Conservation (phyloP, 2,329 filamentous ascomycete genomes). For the Fusarium solani-melongenae region DNA sequence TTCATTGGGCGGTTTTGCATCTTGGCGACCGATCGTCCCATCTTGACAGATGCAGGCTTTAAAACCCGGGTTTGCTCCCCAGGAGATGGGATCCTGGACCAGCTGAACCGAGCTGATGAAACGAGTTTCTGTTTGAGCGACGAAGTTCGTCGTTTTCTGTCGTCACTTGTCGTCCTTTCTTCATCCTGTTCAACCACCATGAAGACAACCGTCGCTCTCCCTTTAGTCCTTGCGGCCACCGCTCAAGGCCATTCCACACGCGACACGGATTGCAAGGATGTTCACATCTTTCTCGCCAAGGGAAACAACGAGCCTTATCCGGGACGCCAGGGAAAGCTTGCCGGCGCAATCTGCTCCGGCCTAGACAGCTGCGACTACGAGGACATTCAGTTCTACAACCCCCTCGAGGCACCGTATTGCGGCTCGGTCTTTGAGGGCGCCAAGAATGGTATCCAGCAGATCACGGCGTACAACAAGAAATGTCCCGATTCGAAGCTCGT, state of each 20-base stretch:
- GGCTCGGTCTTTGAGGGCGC: slow-evolving; percentile 51
- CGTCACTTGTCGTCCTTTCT: neutral
- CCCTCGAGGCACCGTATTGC: slow-evolving; percentile 47
- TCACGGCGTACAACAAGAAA: slow-evolving; percentile 52
- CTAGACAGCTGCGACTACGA: slow-evolving; percentile 46
- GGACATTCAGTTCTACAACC: slow-evolving; percentile 48
- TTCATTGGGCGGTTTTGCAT: neutral
- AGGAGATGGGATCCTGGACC: neutral
- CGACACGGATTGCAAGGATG: slow-evolving; percentile 37
- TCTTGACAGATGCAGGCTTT: neutral
- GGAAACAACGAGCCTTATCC: slow-evolving; percentile 48
- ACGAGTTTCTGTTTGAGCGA: neutral
- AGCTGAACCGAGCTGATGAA: neutral
- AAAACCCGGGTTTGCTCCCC: neutral
- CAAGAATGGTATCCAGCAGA: slow-evolving; percentile 49
- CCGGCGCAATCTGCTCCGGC: slow-evolving; percentile 42
- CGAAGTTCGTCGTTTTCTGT: neutral
- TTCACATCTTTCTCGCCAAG: slow-evolving; percentile 45
- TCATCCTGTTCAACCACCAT: slow-evolving; percentile 1
- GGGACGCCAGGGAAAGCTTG: slow-evolving; percentile 43
- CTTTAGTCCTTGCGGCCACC: slow-evolving; percentile 13
- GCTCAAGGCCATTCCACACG: neutral
- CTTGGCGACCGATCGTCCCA: slow-evolving; percentile 12
- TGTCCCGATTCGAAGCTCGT: slow-evolving; percentile 55
- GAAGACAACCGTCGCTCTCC: slow-evolving; percentile 3